Conservation (phyloP, 257 asterid species). For the Nicotiana knightiana region DNA sequence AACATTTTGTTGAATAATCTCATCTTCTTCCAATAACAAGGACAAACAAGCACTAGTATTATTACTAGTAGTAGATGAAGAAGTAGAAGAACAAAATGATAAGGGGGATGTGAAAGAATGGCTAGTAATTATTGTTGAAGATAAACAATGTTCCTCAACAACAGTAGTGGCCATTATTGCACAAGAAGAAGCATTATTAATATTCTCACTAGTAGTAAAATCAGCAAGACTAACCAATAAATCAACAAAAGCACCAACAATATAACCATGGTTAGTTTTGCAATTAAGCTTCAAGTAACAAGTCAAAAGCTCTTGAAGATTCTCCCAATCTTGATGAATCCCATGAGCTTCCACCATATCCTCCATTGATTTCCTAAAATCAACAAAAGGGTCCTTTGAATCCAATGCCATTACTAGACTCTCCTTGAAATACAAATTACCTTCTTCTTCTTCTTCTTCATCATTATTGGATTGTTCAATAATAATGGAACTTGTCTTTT, state of each 20-base stretch:
- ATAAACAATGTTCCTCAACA: slow-evolving; percentile 18
- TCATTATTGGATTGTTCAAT: slow-evolving; percentile 30
- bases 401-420: slow-evolving; percentile 40
- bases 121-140: slow-evolving; percentile 22
- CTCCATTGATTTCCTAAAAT: slow-evolving; percentile 68
- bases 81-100: slow-evolving; percentile 45
- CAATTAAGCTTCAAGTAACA: slow-evolving; percentile 50
- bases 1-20: slow-evolving; percentile 14
- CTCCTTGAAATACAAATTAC: slow-evolving; percentile 8
- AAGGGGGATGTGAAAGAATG: slow-evolving; percentile 63
- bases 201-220: background rate
- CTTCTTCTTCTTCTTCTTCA: too few species aligned
- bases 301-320: slow-evolving; percentile 51
- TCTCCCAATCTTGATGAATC: slow-evolving; percentile 40
- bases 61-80: slow-evolving; percentile 8
- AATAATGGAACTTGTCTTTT: slow-evolving; percentile 52
- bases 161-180: background rate
- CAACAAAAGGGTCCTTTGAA: slow-evolving; percentile 53
- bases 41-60: slow-evolving; percentile 23
- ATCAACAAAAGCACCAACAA: slow-evolving; percentile 73
- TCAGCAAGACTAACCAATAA: slow-evolving; percentile 30
- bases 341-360: slow-evolving; percentile 71
- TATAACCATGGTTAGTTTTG: slow-evolving; percentile 45
- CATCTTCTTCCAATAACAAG: slow-evolving; percentile 26
- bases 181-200: background rate